phyloP scores from a whole-genome alignment of 139 green algal genomes.

The Coelastrella sp. region DNA sequence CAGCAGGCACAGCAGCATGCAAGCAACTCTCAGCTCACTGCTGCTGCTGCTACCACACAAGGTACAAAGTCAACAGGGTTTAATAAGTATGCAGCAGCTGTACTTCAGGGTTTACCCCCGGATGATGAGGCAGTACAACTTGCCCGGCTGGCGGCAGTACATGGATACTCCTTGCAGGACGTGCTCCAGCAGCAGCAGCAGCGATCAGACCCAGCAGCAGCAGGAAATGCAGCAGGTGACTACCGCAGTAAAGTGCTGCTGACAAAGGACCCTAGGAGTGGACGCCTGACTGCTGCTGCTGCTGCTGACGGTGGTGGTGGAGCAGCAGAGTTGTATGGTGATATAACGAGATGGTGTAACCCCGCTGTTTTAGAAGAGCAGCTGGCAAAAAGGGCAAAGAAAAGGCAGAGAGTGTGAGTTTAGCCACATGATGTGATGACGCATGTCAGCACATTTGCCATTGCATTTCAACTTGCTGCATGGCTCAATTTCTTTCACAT shows the following conservation, averaged over 20 bases:
- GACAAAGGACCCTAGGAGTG: constrained; percentile 38
- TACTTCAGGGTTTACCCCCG: constrained; percentile 58
- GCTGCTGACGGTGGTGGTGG: neutral
- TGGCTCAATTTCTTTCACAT: no score
- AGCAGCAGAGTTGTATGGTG: constrained; percentile 22
- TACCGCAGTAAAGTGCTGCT: neutral
- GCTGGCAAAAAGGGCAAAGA: neutral
- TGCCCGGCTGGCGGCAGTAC: constrained; percentile 53
- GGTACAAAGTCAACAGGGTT: neutral
- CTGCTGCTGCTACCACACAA: constrained; percentile 11
- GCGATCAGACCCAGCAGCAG: neutral
- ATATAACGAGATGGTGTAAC: constrained; percentile 26
- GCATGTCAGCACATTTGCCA: no score
- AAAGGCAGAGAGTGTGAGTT: neutral
- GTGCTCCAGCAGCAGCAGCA: constrained; percentile 41
- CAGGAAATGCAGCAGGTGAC: neutral
- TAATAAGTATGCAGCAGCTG: constrained; percentile 45
- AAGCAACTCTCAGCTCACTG: neutral
- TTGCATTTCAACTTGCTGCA: no score
- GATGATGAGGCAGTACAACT: constrained; percentile 71
- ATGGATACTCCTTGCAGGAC: constrained; percentile 60
- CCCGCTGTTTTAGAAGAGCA: neutral
- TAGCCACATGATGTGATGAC: no score
- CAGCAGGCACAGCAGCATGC: neutral
- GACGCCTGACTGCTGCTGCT: constrained; percentile 8